These are phyloP conservation scores for Ascochyta rabiei DNA, from an alignment of 2,329 filamentous ascomycete genomes.

Conservation along the genomic window DNA sequence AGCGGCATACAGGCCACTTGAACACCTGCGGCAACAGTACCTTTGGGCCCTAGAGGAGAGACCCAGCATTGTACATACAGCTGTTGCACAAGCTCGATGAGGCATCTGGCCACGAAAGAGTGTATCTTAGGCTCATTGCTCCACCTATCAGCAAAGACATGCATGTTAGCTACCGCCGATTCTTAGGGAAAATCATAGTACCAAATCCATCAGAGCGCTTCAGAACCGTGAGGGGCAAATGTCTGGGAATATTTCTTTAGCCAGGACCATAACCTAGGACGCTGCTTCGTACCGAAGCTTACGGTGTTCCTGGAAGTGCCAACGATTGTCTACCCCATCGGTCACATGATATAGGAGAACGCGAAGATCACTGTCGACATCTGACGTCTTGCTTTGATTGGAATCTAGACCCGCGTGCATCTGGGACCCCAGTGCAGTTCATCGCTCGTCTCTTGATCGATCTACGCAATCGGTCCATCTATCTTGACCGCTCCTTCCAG, in stretches of 20 bases:
- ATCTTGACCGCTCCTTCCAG: neutral
- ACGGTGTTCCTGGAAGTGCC: neutral
- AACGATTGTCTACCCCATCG: neutral
- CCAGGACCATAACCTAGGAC: neutral
- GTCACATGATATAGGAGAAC: neutral
- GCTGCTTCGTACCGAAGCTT: neutral
- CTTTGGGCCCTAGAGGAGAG: conserved; percentile 23
- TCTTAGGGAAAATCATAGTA: conserved; percentile 16
- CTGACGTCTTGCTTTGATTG: neutral
- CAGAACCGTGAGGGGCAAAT: neutral
- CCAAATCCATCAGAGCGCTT: conserved; percentile 3
- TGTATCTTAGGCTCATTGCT: conserved; percentile 16
- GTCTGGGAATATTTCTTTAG: neutral
- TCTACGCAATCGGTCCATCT: conserved; percentile 7
- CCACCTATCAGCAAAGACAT: conserved; percentile 3
- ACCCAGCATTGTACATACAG: conserved; percentile 43
- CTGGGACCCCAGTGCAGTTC: conserved; percentile 2
- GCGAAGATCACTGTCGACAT: neutral
- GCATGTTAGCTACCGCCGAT: conserved; percentile 18
- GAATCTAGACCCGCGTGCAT: neutral
- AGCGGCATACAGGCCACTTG: conserved; percentile 27
- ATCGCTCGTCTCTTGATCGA: conserved; percentile 1
- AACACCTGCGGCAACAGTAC: conserved; percentile 25
- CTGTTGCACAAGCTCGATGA: conserved; percentile 23
- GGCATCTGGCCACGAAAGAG: conserved; percentile 19